Conservation (phyloP, 768 basidiomycete genomes). For the Suillus tomentosus region DNA sequence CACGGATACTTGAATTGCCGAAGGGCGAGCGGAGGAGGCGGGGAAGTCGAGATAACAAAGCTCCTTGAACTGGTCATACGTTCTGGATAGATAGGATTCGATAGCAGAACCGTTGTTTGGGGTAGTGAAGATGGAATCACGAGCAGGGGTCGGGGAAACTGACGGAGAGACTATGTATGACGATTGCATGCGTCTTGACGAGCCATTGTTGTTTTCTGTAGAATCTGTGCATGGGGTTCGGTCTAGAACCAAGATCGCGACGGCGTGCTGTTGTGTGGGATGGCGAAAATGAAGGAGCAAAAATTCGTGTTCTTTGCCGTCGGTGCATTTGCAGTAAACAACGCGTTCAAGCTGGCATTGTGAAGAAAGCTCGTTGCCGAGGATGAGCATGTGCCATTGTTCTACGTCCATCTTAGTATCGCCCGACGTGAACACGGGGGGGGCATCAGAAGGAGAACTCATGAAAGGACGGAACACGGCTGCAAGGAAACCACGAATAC, state of each 20-base stretch:
- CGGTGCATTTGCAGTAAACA: not conserved
- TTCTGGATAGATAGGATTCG: not conserved
- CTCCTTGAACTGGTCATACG: not conserved
- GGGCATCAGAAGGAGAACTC: not conserved
- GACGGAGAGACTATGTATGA: not conserved
- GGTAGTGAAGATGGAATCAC: not conserved
- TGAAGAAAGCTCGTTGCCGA: not conserved
- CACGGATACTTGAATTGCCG: not conserved
- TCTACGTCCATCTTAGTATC: not conserved
- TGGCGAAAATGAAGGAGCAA: not conserved
- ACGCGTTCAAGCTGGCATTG: not conserved
- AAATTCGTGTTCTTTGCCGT: not conserved
- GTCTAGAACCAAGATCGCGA: not conserved
- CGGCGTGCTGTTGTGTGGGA: not conserved
- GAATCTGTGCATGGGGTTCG: not conserved
- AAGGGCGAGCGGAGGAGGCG: not conserved
- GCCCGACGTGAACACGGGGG: not conserved
- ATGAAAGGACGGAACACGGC: not conserved
- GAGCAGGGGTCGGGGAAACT: not conserved
- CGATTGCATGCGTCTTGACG: not conserved
- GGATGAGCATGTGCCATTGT: not conserved
- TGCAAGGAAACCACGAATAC: not conserved
- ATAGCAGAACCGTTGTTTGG: not conserved
- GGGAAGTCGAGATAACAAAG: not conserved
- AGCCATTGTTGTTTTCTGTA: not conserved